Conservation (phyloP, 176 grass and related monocot genomes). For the Carex scoparia region DNA sequence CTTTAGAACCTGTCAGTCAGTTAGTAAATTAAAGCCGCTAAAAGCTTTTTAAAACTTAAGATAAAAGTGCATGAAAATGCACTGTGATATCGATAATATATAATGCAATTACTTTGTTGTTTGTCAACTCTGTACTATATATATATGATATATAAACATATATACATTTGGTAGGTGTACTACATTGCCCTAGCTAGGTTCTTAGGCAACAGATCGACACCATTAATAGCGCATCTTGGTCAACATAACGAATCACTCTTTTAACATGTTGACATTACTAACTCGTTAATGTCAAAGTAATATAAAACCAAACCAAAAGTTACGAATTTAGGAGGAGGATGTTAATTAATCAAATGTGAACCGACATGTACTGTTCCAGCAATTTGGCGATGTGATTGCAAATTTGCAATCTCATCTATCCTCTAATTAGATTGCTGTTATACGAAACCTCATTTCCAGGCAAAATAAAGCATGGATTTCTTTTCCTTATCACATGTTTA, state of each 20-base stretch:
- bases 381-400: neutral
- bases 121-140: conserved; percentile 19
- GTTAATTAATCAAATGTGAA: neutral
- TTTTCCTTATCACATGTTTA: neutral
- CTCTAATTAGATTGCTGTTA: neutral
- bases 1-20: neutral
- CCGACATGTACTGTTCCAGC: neutral
- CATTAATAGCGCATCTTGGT: conserved; percentile 8
- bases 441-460: neutral
- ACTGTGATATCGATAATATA: neutral
- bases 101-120: conserved; percentile 1
- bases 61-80: neutral
- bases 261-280: conserved; percentile 7
- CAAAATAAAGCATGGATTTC: neutral
- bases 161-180: neutral
- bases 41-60: neutral
- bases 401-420: neutral
- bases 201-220: neutral
- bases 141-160: neutral
- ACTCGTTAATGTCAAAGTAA: neutral
- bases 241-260: neutral
- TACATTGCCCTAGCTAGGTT: neutral
- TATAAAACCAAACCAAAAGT: neutral
- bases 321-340: neutral
- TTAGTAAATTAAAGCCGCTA: neutral